Percentiles rank a stretch among this genome's conserved stretches.
phyloP scores from a whole-genome alignment of 148 eudicot species.

The Silene conica region DNA sequence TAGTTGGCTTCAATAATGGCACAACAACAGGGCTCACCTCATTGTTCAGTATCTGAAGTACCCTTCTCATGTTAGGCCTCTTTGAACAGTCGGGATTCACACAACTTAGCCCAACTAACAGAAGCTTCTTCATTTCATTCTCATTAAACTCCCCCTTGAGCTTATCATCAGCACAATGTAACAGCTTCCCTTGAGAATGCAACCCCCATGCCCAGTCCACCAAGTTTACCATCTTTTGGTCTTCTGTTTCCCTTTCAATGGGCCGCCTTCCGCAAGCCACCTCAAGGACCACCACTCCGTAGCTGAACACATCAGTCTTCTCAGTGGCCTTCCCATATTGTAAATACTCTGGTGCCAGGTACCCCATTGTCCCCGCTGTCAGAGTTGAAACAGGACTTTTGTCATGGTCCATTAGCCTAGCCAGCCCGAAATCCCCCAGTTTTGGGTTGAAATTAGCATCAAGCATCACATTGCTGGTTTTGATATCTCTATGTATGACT shows the following conservation, averaged over 20 bases:
- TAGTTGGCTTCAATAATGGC: conserved; percentile 56
- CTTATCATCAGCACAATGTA: conserved; percentile 51
- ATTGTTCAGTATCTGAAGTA: conserved; percentile 58
- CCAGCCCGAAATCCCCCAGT: conserved; percentile 88
- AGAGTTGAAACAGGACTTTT: conserved; percentile 72
- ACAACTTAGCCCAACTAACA: conserved; percentile 72
- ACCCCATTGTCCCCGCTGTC: conserved; percentile 89
- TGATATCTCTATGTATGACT: conserved; percentile 75
- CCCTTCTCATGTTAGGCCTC: conserved; percentile 81
- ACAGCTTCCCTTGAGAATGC: conserved; percentile 50
- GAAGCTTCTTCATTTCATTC: conserved; percentile 47
- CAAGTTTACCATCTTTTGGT: conserved; percentile 56
- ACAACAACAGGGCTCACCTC: conserved; percentile 51
- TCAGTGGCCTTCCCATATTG: conserved; percentile 77
- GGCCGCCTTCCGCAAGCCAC: conserved; percentile 75
- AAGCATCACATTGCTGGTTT: conserved; percentile 71
- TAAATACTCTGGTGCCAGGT: conserved; percentile 84
- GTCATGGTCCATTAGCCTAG: conserved; percentile 74
- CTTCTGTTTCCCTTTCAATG: conserved; percentile 48
- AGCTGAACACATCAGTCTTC: conserved; percentile 79
- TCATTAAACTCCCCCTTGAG: conserved; percentile 47
- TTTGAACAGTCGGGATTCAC: conserved; percentile 61
- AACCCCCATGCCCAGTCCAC: conserved; percentile 85
- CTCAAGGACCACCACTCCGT: conserved; percentile 74
- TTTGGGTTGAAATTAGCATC: conserved; percentile 53